Evolutionary conservation across 2,329 filamentous ascomycete species (phyloP).

Genomic region (Colletotrichum navitas): DNA sequence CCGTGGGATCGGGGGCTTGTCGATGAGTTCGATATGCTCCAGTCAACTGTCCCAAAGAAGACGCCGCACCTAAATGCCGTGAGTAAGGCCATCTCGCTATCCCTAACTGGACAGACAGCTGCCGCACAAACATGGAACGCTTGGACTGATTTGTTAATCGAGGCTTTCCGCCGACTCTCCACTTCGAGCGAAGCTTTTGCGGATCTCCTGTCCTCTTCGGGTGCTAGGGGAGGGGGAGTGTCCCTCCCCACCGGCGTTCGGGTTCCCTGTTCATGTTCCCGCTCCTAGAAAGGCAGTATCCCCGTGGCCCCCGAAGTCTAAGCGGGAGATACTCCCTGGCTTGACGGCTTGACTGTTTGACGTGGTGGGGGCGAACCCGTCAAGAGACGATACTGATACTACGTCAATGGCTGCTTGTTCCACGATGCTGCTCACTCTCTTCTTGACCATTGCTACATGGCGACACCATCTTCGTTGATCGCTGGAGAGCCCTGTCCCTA

Average conservation of each 20-base stretch:
- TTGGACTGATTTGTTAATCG: conserved; percentile 13
- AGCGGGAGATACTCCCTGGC: not conserved
- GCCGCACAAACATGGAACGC: conserved; percentile 10
- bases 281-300: not conserved
- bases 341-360: not conserved
- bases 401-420: conserved; percentile 1
- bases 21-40: not conserved
- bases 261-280: not conserved
- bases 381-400: conserved; percentile 12
- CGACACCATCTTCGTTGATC: conserved; percentile 18
- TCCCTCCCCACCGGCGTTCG: not conserved
- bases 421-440: conserved; percentile 11
- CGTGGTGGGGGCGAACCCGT: conserved; percentile 21
- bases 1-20: not conserved
- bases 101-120: conserved; percentile 15
- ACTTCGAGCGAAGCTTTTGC: conserved; percentile 40
- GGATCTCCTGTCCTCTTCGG: conserved; percentile 22
- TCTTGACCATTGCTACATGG: not conserved
- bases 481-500: conserved; percentile 3
- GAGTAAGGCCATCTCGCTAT: conserved; percentile 5
- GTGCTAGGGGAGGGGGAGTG: not conserved
- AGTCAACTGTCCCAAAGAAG: not conserved
- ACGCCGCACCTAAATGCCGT: conserved; percentile 29
- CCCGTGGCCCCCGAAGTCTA: not conserved
- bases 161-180: conserved; percentile 21